These are phyloP conservation scores for Plasmodiophora brassicae DNA, from an alignment of 208 protist species.

Conservation along the genomic window DNA sequence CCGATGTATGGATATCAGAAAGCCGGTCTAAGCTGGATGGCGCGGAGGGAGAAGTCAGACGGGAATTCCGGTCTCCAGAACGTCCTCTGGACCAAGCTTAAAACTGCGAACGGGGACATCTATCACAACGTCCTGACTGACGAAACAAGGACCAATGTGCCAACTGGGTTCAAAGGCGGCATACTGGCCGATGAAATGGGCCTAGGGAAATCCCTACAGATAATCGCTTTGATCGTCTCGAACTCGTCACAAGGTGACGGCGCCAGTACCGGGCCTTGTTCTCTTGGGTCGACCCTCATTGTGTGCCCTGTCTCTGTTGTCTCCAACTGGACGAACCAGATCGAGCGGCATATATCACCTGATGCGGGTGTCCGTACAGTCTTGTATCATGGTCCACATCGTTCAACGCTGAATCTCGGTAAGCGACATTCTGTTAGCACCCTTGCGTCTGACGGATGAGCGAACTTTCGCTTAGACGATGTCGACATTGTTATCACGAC, in stretches of 20 bases:
- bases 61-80: not conserved
- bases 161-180: slow-evolving; percentile 28
- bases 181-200: slow-evolving; percentile 45
- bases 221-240: not conserved
- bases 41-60: not conserved
- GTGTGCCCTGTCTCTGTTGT: slow-evolving; percentile 40
- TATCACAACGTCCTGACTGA: not conserved
- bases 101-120: not conserved
- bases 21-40: not conserved
- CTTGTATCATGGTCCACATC: not conserved
- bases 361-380: not conserved
- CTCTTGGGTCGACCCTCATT: slow-evolving; percentile 17
- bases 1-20: not conserved
- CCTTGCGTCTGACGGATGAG: not conserved
- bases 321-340: slow-evolving; percentile 14
- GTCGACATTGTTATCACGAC: slow-evolving; percentile 14
- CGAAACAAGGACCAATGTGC: not conserved
- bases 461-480: not conserved
- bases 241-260: not conserved
- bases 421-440: not conserved
- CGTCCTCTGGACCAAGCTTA: slow-evolving; percentile 1
- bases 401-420: not conserved
- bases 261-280: not conserved
- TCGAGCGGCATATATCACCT: not conserved
- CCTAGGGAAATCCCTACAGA: slow-evolving; percentile 16